Percentiles rank a stretch among this genome's conserved stretches.
Evolutionary conservation across 192 early-diverging fungal genomes (phyloP).

Genomic region (Coemansia sp.): DNA sequence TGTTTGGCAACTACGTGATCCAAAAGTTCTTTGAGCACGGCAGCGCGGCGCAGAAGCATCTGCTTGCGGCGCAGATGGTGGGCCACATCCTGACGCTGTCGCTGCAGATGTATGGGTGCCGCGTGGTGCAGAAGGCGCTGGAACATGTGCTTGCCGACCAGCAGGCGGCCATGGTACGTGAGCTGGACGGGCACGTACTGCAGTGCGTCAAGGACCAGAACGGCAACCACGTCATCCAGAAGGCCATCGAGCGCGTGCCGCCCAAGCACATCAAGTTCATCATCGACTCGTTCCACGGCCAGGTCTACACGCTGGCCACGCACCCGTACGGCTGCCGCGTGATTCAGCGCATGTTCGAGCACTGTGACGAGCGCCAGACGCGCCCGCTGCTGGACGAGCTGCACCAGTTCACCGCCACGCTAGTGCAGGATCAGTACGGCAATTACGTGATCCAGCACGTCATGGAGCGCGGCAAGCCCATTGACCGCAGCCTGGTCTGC

Average conservation of each 20-base stretch:
- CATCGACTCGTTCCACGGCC: constrained; percentile 94
- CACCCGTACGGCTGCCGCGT: constrained; percentile 99
- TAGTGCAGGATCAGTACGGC: constrained; percentile 98
- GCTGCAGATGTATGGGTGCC: constrained; percentile 99
- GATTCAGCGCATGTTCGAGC: constrained; percentile 99
- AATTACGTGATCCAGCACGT: constrained; percentile 99
- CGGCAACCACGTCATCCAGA: constrained; percentile 99
- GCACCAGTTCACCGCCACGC: constrained; percentile 82
- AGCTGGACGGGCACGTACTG: constrained; percentile 91
- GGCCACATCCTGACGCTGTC: constrained; percentile 90
- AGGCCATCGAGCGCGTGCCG: constrained; percentile 95
- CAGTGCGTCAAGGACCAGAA: constrained; percentile 99
- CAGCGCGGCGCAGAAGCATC: constrained; percentile 85
- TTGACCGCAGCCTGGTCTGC: constrained; percentile 84
- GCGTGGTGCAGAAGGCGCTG: constrained; percentile 97
- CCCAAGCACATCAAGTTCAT: constrained; percentile 93
- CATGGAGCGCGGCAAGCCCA: constrained; percentile 84
- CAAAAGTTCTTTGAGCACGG: constrained; percentile 99
- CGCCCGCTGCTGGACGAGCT: constrained; percentile 88
- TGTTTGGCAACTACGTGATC: constrained; percentile 99
- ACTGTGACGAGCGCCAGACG: constrained; percentile 86
- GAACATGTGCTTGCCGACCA: constrained; percentile 90
- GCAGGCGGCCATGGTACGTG: constrained; percentile 84
- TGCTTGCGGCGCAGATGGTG: constrained; percentile 93
- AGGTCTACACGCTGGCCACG: constrained; percentile 92